These are phyloP conservation scores for Globisporangium emineosum DNA, from an alignment of 352 stramenopile genomes.

Conservation along the genomic window DNA sequence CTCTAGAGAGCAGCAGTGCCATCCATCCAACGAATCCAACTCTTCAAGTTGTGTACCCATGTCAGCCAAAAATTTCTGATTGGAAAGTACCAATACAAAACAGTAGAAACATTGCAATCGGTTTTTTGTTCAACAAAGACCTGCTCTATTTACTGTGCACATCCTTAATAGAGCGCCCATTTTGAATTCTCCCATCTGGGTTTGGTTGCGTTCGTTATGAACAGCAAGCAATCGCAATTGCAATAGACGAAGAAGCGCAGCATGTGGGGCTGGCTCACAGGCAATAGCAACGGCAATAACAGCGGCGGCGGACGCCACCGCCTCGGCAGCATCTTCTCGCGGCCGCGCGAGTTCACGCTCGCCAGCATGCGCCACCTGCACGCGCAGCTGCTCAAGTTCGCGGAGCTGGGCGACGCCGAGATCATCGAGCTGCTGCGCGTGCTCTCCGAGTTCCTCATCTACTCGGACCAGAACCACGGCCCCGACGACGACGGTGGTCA, in stretches of 20 bases:
- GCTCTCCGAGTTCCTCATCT: constrained; percentile 85
- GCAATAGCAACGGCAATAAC: constrained; percentile 2
- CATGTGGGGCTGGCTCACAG: constrained; percentile 50
- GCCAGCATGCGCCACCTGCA: constrained; percentile 76
- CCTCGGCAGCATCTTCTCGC: constrained; percentile 19
- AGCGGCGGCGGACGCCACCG: constrained; percentile 11
- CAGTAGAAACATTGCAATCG: neutral
- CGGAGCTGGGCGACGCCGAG: constrained; percentile 57
- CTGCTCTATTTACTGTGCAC: neutral
- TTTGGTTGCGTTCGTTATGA: constrained; percentile 3
- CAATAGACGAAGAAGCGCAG: neutral
- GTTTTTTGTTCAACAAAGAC: neutral
- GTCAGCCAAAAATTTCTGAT: neutral
- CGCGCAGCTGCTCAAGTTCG: constrained; percentile 55
- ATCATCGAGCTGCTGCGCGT: constrained; percentile 83
- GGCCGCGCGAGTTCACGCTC: constrained; percentile 56
- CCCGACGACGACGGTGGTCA: constrained; percentile 15
- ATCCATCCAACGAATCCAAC: no score
- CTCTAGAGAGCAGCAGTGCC: constrained; percentile 18
- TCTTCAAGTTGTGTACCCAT: neutral
- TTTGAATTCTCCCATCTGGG: neutral
- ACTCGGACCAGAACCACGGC: constrained; percentile 78
- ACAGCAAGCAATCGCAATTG: no score
- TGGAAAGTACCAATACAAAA: neutral
- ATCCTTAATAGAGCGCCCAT: neutral